Percentiles rank a stretch among this genome's conserved stretches.
These are phyloP conservation scores for Dactylellina drechsleri DNA, from an alignment of 2,329 filamentous ascomycete genomes.

Conservation along the genomic window DNA sequence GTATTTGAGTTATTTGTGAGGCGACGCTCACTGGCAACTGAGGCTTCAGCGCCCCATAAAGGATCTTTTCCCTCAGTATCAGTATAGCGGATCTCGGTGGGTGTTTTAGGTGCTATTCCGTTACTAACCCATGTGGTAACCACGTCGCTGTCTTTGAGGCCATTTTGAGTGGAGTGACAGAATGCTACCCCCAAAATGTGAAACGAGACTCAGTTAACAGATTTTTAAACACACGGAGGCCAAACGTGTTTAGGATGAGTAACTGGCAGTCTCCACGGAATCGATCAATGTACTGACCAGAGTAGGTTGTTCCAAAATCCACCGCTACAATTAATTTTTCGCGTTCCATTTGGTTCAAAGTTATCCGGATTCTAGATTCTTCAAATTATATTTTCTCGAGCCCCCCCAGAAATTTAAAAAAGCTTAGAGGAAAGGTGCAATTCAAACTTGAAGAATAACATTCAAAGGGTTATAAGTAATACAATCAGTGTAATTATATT, in stretches of 20 bases:
- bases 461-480: too few relatives aligned
- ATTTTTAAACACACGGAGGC: not conserved
- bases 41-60: slow-evolving; percentile 23
- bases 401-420: too few relatives aligned
- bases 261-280: not conserved
- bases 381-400: too few relatives aligned
- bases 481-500: too few relatives aligned
- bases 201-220: not conserved
- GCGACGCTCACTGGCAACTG: slow-evolving; percentile 19
- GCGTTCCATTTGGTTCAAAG: slow-evolving; percentile 4
- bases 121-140: slow-evolving; percentile 44
- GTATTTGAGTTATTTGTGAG: not conserved
- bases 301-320: slow-evolving; percentile 56
- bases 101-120: slow-evolving; percentile 44
- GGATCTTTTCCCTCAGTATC: slow-evolving; percentile 5
- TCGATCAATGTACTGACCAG: slow-evolving; percentile 33
- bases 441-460: too few relatives aligned
- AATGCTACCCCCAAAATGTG: slow-evolving; percentile 30
- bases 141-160: slow-evolving; percentile 45
- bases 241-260: not conserved
- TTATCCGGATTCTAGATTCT: too few relatives aligned
- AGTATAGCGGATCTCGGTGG: slow-evolving; percentile 54
- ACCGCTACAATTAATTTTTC: slow-evolving; percentile 40
- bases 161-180: slow-evolving; percentile 25
- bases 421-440: too few relatives aligned